A percentile compares a stretch with the other conserved stretches of the same genome.
phyloP scores from a whole-genome alignment of 1,284 basidiomycete species.

The Nidula niveotomentosa region DNA sequence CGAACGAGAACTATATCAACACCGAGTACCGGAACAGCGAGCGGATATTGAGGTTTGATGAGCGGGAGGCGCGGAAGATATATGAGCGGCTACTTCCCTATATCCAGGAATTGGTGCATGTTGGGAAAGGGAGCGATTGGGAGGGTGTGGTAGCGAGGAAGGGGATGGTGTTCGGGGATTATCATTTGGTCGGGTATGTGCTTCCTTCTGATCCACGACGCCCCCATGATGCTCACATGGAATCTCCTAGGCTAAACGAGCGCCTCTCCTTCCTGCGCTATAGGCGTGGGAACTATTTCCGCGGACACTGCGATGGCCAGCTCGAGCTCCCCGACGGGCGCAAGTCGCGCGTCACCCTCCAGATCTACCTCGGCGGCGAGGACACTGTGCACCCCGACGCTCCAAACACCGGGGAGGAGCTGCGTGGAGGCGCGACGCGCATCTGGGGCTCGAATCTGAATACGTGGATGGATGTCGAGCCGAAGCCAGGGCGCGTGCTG shows the following conservation, averaged over 20 bases:
- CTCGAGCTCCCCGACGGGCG: conserved; percentile 29
- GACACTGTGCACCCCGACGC: conserved; percentile 8
- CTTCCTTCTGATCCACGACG: too few relatives aligned
- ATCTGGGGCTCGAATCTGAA: conserved; percentile 16
- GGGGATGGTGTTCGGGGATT: conserved; percentile 1
- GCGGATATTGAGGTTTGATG: conserved; percentile 32
- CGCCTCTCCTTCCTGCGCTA: conserved; percentile 35
- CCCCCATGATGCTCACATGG: too few relatives aligned
- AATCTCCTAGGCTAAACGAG: conserved; percentile 26
- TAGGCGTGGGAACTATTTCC: conserved; percentile 31
- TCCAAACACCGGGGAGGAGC: neutral
- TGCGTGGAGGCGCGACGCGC: conserved; percentile 31
- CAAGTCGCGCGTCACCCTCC: conserved; percentile 28
- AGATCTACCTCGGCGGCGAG: conserved; percentile 34
- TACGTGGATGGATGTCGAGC: conserved; percentile 27
- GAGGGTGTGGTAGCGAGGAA: conserved; percentile 18
- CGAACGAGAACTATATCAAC: conserved; percentile 21
- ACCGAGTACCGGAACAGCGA: conserved; percentile 30
- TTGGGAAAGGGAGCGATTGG: conserved; percentile 24
- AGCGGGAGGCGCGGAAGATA: conserved; percentile 22
- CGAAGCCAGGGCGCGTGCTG: conserved; percentile 32
- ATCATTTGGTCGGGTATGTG: too few relatives aligned
- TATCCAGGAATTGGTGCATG: conserved; percentile 25
- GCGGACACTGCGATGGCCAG: conserved; percentile 29
- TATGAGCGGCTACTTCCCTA: conserved; percentile 27